Evolutionary conservation across 2,329 filamentous ascomycete genomes (phyloP).

Genomic region (Fusarium denticulatum): DNA sequence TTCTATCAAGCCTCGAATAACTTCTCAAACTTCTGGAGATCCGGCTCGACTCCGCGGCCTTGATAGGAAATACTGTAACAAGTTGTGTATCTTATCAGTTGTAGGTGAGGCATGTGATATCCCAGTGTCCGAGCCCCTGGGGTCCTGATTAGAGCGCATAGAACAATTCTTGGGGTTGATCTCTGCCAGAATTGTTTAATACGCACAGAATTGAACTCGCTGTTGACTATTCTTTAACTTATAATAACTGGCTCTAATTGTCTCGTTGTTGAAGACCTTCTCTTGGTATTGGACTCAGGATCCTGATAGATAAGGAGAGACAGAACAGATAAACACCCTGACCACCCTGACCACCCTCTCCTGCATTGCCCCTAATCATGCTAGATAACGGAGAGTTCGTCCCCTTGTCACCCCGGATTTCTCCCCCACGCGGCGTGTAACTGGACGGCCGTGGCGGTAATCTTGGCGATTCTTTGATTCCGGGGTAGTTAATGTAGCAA

Average conservation of each 20-base stretch:
- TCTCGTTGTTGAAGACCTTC: not conserved
- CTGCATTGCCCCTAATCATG: not conserved
- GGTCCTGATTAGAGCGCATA: not conserved
- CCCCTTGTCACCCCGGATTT: conserved; percentile 26
- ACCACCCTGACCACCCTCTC: conserved; percentile 15
- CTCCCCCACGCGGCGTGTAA: conserved; percentile 27
- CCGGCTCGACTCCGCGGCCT: not conserved
- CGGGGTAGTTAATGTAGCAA: not conserved
- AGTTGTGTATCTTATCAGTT: conserved; percentile 1
- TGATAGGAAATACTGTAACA: not conserved
- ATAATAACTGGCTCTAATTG: not conserved
- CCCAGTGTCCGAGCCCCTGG: not conserved
- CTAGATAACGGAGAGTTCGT: conserved; percentile 25
- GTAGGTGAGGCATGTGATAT: not conserved
- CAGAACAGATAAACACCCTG: conserved; percentile 31
- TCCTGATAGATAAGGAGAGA: conserved; percentile 16
- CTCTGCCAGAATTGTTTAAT: not conserved
- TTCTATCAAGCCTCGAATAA: not conserved
- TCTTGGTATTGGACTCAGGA: not conserved
- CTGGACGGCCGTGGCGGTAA: not conserved
- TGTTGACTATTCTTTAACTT: not conserved
- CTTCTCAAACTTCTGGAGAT: not conserved
- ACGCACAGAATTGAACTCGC: not conserved
- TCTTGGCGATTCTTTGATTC: not conserved
- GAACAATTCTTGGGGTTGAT: not conserved